phyloP scores from a whole-genome alignment of 1,284 basidiomycete genomes.

The Austroboletus rostrupii region DNA sequence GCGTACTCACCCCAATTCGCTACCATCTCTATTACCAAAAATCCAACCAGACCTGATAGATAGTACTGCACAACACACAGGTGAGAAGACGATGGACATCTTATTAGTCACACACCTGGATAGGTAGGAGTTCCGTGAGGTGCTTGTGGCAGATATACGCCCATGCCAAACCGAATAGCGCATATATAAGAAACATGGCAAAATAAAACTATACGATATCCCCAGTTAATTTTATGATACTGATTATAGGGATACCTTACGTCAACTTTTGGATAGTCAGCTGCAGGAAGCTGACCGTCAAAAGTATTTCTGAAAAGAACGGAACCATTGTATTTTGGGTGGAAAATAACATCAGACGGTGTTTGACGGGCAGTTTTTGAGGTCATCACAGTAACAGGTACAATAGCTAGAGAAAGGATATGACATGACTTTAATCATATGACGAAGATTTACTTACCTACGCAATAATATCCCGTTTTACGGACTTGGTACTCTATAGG shows the following conservation, averaged over 20 bases:
- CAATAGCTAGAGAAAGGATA: constrained; percentile 52
- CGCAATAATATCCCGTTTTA: constrained; percentile 93
- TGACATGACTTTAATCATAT: constrained; percentile 6
- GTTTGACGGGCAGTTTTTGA: constrained; percentile 33
- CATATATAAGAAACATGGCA: constrained; percentile 76
- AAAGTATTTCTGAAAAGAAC: constrained; percentile 90
- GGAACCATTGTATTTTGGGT: constrained; percentile 79
- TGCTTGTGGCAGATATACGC: constrained; percentile 82
- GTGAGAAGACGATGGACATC: constrained; percentile 4
- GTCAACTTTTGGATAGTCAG: constrained; percentile 97
- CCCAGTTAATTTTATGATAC: constrained; percentile 2
- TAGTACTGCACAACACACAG: constrained; percentile 64
- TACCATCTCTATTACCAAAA: constrained; percentile 92
- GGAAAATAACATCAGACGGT: constrained; percentile 52
- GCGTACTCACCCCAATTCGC: constrained; percentile 72
- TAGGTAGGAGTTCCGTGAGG: constrained; percentile 78
- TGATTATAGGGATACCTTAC: constrained; percentile 45
- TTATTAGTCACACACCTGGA: constrained; percentile 54
- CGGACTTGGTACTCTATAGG: constrained; percentile 80
- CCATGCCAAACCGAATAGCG: constrained; percentile 71
- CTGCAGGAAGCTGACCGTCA: constrained; percentile 83
- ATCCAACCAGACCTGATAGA: constrained; percentile 85
- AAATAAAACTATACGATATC: constrained; percentile 74
- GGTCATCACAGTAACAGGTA: constrained; percentile 73
- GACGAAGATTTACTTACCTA: constrained; percentile 55